phyloP scores from a whole-genome alignment of 495 filamentous ascomycete species.

The Penicillium desertorum region DNA sequence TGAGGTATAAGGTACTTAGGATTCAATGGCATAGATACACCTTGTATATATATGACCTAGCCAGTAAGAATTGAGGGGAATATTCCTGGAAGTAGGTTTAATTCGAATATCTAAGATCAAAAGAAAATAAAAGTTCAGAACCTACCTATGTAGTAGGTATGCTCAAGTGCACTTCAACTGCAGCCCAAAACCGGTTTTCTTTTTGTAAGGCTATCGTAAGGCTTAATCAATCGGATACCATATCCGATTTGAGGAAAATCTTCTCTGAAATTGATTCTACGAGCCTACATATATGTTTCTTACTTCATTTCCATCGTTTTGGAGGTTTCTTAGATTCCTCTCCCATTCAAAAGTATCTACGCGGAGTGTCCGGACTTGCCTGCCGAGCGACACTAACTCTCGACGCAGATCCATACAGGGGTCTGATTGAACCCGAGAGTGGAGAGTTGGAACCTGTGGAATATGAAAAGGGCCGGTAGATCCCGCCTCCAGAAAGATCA shows the following conservation, averaged over 20 bases:
- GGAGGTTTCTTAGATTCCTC: background rate
- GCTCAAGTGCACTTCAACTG: background rate
- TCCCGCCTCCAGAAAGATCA: conserved; percentile 7
- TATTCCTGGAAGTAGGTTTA: background rate
- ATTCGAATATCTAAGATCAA: background rate
- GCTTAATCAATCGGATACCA: background rate
- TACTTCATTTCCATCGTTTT: background rate
- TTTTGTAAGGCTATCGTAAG: background rate
- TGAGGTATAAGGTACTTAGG: background rate
- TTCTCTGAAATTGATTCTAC: no score
- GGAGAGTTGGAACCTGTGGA: background rate
- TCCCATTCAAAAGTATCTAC: background rate
- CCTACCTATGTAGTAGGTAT: no score
- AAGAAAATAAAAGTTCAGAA: no score
- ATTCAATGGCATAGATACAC: no score
- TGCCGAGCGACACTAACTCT: conserved; percentile 1
- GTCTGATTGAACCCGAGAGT: background rate
- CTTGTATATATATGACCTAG: background rate
- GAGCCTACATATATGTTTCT: no score
- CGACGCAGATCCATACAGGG: conserved; percentile 10
- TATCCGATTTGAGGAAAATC: background rate
- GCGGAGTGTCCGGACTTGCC: conserved; percentile 1
- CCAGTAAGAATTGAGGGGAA: background rate
- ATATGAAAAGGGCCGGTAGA: conserved; percentile 12
- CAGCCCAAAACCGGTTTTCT: conserved; percentile 7